Evolutionary conservation across 2,329 filamentous ascomycete species (phyloP).

Genomic region (Achaetomium macrosporum): DNA sequence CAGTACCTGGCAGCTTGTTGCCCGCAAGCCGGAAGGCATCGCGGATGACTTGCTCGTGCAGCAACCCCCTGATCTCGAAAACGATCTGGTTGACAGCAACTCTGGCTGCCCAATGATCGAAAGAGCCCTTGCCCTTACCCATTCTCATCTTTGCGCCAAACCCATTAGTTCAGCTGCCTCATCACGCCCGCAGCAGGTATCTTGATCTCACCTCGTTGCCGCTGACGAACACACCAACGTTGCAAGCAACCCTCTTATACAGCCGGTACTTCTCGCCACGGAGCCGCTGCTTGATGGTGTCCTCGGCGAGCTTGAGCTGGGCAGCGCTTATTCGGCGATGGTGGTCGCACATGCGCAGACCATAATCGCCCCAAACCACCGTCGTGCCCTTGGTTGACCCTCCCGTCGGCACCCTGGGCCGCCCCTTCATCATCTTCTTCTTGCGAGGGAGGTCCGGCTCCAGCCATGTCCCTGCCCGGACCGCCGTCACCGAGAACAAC

Average conservation of each 20-base stretch:
- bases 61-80: constrained; percentile 83
- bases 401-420: constrained; percentile 80
- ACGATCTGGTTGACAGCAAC: constrained; percentile 86
- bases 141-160: constrained; percentile 64
- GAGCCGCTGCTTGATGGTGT: constrained; percentile 83
- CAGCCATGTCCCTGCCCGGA: constrained; percentile 66
- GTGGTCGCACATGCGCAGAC: constrained; percentile 87
- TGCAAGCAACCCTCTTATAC: constrained; percentile 86
- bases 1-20: constrained; percentile 81
- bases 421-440: constrained; percentile 86
- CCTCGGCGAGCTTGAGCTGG: constrained; percentile 84
- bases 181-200: background rate
- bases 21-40: constrained; percentile 93
- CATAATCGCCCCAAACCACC: constrained; percentile 93
- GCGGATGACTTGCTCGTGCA: constrained; percentile 90
- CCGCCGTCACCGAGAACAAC: constrained; percentile 66
- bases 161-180: constrained; percentile 11
- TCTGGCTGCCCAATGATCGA: constrained; percentile 92
- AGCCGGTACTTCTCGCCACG: constrained; percentile 88
- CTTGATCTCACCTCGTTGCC: constrained; percentile 70
- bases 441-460: constrained; percentile 69
- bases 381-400: constrained; percentile 90
- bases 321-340: constrained; percentile 83
- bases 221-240: constrained; percentile 90
- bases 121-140: constrained; percentile 97